Percentiles rank a stretch among this genome's conserved stretches.
Evolutionary conservation across 2,329 filamentous ascomycete genomes (phyloP).

Genomic region (Phyllosticta capitalensis): DNA sequence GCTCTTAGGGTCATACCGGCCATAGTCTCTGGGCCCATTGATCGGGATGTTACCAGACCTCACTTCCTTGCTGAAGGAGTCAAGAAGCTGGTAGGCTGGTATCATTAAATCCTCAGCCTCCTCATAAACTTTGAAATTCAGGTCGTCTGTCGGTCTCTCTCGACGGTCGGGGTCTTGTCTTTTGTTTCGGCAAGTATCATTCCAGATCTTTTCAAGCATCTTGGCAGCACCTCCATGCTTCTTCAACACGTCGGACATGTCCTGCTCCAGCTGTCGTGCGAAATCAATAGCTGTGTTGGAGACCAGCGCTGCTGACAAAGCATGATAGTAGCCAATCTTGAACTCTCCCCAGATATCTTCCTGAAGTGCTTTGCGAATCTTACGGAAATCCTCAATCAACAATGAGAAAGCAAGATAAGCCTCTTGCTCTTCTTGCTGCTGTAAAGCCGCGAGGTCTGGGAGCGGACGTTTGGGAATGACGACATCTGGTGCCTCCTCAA

Average conservation of each 20-base stretch:
- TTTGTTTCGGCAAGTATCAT: not conserved
- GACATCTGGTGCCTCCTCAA: slow-evolving; percentile 24
- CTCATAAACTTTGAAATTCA: slow-evolving; percentile 17
- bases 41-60: slow-evolving; percentile 17
- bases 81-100: slow-evolving; percentile 13
- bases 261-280: slow-evolving; percentile 15
- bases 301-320: slow-evolving; percentile 15
- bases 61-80: slow-evolving; percentile 18
- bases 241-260: slow-evolving; percentile 6
- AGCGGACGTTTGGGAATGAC: slow-evolving; percentile 14
- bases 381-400: slow-evolving; percentile 12
- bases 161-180: not conserved
- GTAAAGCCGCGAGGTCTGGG: slow-evolving; percentile 26
- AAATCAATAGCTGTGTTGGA: slow-evolving; percentile 17
- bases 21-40: slow-evolving; percentile 19
- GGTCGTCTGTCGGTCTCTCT: slow-evolving; percentile 10
- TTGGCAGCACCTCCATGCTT: slow-evolving; percentile 8
- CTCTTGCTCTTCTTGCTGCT: slow-evolving; percentile 7
- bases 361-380: slow-evolving; percentile 14
- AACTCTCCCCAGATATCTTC: slow-evolving; percentile 14
- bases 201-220: not conserved
- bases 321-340: slow-evolving; percentile 12
- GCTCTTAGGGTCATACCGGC: slow-evolving; percentile 21
- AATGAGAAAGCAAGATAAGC: slow-evolving; percentile 12
- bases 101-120: slow-evolving; percentile 3